These are phyloP conservation scores for Beauveria bassiana DNA, from an alignment of 2,329 filamentous ascomycete genomes.

Conservation along the genomic window DNA sequence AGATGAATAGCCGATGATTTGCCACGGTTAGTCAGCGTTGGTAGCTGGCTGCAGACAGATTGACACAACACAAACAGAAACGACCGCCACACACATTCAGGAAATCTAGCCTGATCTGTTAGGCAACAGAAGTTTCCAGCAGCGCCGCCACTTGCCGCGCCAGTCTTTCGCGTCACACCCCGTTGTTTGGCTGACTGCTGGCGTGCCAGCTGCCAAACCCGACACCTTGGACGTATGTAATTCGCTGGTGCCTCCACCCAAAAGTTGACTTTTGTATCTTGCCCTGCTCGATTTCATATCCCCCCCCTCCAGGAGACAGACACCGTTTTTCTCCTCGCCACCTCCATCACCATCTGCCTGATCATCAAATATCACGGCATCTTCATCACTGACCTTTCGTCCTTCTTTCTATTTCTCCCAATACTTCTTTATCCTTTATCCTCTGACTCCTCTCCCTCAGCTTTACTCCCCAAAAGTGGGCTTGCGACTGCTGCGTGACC, in stretches of 20 bases:
- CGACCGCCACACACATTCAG: neutral
- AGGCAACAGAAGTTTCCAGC: constrained; percentile 3
- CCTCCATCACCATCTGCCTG: neutral
- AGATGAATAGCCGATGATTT: constrained; percentile 13
- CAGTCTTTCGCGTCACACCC: constrained; percentile 6
- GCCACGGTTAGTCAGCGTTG: constrained; percentile 4
- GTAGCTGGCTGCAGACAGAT: neutral
- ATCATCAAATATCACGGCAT: neutral
- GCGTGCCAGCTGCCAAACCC: neutral
- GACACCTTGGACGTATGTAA: neutral
- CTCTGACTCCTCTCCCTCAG: neutral
- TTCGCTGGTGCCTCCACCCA: constrained; percentile 6
- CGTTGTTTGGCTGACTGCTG: neutral
- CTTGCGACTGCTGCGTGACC: neutral
- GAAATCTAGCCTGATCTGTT: neutral
- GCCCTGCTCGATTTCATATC: constrained; percentile 2
- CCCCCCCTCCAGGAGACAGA: neutral
- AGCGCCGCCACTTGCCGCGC: constrained; percentile 1
- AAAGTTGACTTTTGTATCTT: constrained; percentile 1
- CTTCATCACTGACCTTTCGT: neutral
- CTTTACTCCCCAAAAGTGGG: neutral
- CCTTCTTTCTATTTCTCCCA: neutral
- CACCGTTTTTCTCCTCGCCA: constrained; percentile 7
- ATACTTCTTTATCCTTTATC: neutral
- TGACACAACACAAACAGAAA: neutral